Percentiles rank a stretch among this genome's conserved stretches.
Conservation (phyloP, 2,329 filamentous ascomycete genomes). For the Colletotrichum orbiculare region DNA sequence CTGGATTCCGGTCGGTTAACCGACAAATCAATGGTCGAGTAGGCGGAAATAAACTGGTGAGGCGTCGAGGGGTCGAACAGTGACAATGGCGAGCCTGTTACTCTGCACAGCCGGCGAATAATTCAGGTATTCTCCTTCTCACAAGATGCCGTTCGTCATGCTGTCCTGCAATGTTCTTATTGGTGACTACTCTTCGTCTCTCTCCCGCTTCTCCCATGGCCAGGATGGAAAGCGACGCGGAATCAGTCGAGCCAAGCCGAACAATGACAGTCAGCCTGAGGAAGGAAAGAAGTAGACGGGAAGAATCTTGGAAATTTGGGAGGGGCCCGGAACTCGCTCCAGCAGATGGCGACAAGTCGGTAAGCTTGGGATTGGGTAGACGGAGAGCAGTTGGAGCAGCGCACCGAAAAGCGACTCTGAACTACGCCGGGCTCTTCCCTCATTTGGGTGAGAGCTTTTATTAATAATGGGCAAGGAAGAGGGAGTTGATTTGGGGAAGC, state of each 20-base stretch:
- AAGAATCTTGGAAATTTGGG: background rate
- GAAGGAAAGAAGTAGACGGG: background rate
- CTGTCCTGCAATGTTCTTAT: too few relatives aligned
- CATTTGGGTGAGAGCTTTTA: constrained; percentile 36
- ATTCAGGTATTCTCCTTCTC: too few relatives aligned
- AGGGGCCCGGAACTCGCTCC: constrained; percentile 2
- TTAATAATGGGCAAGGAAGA: constrained; percentile 30
- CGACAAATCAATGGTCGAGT: too few relatives aligned
- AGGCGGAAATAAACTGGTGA: too few relatives aligned
- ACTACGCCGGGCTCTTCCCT: constrained; percentile 23
- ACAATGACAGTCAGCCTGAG: background rate
- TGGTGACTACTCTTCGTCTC: too few relatives aligned
- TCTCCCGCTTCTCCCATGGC: too few relatives aligned
- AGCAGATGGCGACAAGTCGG: background rate
- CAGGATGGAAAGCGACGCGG: too few relatives aligned
- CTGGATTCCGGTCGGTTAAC: too few relatives aligned
- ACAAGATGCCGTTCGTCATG: too few relatives aligned
- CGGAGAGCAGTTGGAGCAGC: constrained; percentile 20
- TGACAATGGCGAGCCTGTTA: too few relatives aligned
- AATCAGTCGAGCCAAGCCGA: background rate
- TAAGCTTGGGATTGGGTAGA: constrained; percentile 6
- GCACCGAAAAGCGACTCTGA: constrained; percentile 11
- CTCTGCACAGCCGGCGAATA: too few relatives aligned
- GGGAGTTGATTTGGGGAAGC: constrained; percentile 36
- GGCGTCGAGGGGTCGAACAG: background rate